phyloP scores from a whole-genome alignment of 495 filamentous ascomycete species.

The Hypoxylon intermedium region DNA sequence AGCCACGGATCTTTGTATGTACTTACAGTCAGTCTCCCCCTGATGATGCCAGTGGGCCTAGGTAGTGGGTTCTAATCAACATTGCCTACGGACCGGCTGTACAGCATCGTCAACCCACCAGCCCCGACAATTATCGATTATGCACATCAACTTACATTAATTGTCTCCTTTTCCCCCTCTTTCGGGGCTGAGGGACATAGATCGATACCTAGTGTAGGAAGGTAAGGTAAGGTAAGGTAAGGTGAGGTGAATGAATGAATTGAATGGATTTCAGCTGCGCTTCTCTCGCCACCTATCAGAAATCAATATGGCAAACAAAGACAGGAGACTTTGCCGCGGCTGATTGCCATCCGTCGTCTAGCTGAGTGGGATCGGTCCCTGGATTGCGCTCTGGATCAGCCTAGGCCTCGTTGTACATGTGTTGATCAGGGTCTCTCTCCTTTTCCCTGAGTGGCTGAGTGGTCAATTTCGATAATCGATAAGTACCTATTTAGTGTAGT shows the following conservation, averaged over 20 bases:
- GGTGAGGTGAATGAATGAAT: no score
- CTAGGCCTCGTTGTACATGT: conserved; percentile 21
- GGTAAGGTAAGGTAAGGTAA: conserved; percentile 15
- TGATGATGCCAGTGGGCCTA: conserved; percentile 4
- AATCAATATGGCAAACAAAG: no score
- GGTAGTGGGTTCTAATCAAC: not conserved
- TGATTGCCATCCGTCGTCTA: not conserved
- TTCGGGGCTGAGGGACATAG: conserved; percentile 18
- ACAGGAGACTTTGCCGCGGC: no score
- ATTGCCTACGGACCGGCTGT: not conserved
- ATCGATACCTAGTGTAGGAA: no score
- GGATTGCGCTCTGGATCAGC: conserved; percentile 34
- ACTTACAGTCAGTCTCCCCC: conserved; percentile 2
- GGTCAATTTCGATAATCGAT: conserved; percentile 37
- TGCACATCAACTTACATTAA: conserved; percentile 3
- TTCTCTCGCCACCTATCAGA: not conserved
- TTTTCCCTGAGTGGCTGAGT: not conserved
- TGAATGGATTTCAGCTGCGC: conserved; percentile 2
- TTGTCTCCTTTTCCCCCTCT: conserved; percentile 10
- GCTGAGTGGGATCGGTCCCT: conserved; percentile 21
- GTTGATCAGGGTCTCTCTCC: not conserved
- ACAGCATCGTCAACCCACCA: no score
- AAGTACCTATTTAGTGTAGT: not conserved
- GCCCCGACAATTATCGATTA: no score
- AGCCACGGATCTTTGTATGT: not conserved